Conservation (phyloP, 1,139 yeast species). For the Protomyces macrosporus region DNA sequence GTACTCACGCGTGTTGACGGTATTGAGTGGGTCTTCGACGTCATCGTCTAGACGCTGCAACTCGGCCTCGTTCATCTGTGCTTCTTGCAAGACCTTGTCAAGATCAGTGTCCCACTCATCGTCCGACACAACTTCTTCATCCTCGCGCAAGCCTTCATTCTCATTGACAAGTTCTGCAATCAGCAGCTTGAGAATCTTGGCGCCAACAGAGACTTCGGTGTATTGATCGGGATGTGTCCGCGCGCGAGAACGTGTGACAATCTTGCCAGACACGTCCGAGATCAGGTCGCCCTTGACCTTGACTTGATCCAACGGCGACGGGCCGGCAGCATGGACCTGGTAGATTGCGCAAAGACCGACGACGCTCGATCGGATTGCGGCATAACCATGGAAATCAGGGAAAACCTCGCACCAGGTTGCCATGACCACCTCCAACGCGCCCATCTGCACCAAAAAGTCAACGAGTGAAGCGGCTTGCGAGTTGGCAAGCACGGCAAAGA, state of each 20-base stretch:
- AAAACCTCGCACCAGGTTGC: slow-evolving; percentile 30
- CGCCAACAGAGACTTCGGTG: slow-evolving; percentile 15
- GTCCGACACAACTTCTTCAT: slow-evolving; percentile 23
- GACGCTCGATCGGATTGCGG: slow-evolving; percentile 23
- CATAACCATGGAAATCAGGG: slow-evolving; percentile 27
- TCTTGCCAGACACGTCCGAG: slow-evolving; percentile 23
- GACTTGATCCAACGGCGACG: slow-evolving; percentile 3
- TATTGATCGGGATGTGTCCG: slow-evolving; percentile 25
- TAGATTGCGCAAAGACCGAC: slow-evolving; percentile 28
- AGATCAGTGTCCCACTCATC: slow-evolving; percentile 27
- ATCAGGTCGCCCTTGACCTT: slow-evolving; percentile 29
- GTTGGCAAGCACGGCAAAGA: slow-evolving; percentile 28
- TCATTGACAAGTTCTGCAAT: slow-evolving; percentile 21
- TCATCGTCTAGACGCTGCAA: slow-evolving; percentile 5
- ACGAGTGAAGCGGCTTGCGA: slow-evolving; percentile 22
- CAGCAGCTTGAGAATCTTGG: slow-evolving; percentile 26
- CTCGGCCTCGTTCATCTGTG: slow-evolving; percentile 17
- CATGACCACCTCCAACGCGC: slow-evolving; percentile 27
- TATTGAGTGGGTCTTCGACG: slow-evolving; percentile 15
- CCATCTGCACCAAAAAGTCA: slow-evolving; percentile 18
- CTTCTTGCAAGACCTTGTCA: slow-evolving; percentile 8
- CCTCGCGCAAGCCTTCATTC: slow-evolving; percentile 17
- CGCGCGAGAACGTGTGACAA: slow-evolving; percentile 29
- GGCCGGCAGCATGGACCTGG: slow-evolving; percentile 3
- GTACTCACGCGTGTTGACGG: slow-evolving; percentile 11